Conservation (phyloP, 768 basidiomycete genomes). For the Lactifluus echinatus region DNA sequence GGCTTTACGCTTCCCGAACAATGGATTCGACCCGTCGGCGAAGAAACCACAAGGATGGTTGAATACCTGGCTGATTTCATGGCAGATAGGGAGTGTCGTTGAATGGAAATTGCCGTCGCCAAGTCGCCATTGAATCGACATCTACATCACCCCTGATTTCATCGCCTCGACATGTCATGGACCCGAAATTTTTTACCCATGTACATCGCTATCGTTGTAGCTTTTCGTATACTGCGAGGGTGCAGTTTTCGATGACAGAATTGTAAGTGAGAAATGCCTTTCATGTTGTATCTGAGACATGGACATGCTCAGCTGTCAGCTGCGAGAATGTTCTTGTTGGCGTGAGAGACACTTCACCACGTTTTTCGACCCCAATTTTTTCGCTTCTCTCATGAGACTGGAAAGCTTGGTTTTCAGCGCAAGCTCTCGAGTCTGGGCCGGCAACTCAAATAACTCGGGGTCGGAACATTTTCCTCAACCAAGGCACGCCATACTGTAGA, state of each 20-base stretch:
- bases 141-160: background rate
- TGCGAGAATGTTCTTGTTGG: too few species aligned
- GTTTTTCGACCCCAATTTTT: too few species aligned
- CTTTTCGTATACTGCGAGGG: background rate
- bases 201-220: background rate
- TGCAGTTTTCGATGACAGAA: background rate
- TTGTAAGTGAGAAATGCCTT: background rate
- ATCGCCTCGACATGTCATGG: background rate
- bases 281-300: background rate
- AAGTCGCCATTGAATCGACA: background rate
- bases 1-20: conserved; percentile 66
- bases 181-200: background rate
- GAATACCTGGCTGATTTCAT: conserved; percentile 65
- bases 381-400: too few species aligned
- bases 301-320: too few species aligned
- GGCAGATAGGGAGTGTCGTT: conserved; percentile 27
- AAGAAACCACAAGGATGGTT: conserved; percentile 62
- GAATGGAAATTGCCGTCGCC: background rate
- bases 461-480: too few species aligned
- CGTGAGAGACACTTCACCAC: too few species aligned
- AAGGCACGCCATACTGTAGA: too few species aligned
- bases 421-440: too few species aligned
- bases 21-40: conserved; percentile 72
- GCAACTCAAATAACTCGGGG: too few species aligned
- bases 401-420: too few species aligned